Evolutionary conservation across 805 yeast genomes (phyloP).

Genomic region (Debaryomyces maramus): DNA sequence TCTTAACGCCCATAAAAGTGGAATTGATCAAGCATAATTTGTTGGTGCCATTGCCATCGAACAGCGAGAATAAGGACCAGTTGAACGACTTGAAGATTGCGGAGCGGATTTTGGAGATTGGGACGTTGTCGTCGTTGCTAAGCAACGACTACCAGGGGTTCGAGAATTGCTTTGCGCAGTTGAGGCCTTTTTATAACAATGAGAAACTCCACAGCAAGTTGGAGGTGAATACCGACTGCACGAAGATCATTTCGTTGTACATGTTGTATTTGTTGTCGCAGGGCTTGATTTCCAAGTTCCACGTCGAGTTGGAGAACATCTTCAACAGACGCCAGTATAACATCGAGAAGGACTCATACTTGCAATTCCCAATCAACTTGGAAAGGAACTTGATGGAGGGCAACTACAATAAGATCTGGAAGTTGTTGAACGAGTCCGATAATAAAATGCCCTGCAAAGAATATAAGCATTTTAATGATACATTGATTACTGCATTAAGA

Average conservation of each 20-base stretch:
- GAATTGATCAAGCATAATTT: constrained; percentile 76
- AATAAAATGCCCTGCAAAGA: constrained; percentile 65
- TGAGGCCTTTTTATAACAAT: constrained; percentile 72
- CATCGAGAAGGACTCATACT: constrained; percentile 58
- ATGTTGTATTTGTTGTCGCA: constrained; percentile 74
- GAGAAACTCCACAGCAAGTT: constrained; percentile 40
- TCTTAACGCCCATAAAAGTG: constrained; percentile 72
- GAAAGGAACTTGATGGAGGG: constrained; percentile 97
- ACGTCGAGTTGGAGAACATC: constrained; percentile 80
- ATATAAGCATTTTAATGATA: constrained; percentile 72
- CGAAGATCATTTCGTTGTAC: constrained; percentile 74
- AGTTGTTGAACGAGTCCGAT: constrained; percentile 56
- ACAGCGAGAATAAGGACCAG: constrained; percentile 39
- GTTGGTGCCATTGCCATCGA: constrained; percentile 58
- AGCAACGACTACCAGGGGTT: constrained; percentile 61
- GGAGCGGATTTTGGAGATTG: constrained; percentile 82
- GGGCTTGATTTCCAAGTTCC: constrained; percentile 85
- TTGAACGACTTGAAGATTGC: constrained; percentile 73
- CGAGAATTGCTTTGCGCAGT: constrained; percentile 68
- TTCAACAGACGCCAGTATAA: constrained; percentile 56
- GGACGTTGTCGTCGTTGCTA: constrained; percentile 78
- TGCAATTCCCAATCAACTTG: constrained; percentile 82
- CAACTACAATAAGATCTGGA: constrained; percentile 89
- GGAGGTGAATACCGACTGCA: constrained; percentile 34
- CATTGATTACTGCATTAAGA: constrained; percentile 76